Percentiles rank a stretch among this genome's conserved stretches.
These are phyloP conservation scores for Lyophyllum decastes DNA, from an alignment of 768 basidiomycete species.

Conservation along the genomic window DNA sequence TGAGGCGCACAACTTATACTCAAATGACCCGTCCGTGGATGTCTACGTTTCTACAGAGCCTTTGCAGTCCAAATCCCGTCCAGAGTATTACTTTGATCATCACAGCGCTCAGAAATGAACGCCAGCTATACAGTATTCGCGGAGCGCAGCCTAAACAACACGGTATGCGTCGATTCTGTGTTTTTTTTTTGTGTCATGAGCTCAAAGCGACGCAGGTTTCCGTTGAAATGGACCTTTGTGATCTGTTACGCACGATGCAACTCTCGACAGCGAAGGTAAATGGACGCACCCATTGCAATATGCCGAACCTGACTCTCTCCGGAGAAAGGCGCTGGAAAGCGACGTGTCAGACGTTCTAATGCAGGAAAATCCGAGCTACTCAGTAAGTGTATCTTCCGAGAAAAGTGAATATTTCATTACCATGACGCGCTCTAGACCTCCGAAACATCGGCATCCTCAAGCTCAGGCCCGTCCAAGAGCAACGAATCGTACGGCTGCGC, in stretches of 20 bases:
- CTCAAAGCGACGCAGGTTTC: slow-evolving; percentile 5
- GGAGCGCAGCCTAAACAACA: slow-evolving; percentile 3
- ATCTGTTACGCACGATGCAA: slow-evolving; percentile 52
- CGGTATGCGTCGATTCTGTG: neutral
- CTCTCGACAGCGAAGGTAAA: slow-evolving; percentile 30
- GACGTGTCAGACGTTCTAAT: slow-evolving; percentile 44
- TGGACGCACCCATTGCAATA: slow-evolving; percentile 24
- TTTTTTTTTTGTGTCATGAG: neutral
- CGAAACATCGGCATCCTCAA: slow-evolving; percentile 44
- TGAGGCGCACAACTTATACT: slow-evolving; percentile 9
- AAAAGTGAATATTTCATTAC: neutral
- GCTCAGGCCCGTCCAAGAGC: slow-evolving; percentile 38
- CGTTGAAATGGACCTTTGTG: slow-evolving; percentile 52
- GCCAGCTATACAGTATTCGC: neutral
- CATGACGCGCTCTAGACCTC: slow-evolving; percentile 34
- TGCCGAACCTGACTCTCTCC: slow-evolving; percentile 22
- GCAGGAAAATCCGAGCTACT: slow-evolving; percentile 45
- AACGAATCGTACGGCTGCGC: slow-evolving; percentile 53
- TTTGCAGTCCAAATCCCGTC: neutral
- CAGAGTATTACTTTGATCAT: neutral
- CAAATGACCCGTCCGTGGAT: neutral
- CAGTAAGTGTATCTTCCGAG: slow-evolving; percentile 29
- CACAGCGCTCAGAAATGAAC: neutral
- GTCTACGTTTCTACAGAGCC: slow-evolving; percentile 3
- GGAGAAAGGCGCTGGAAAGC: slow-evolving; percentile 47